A percentile compares a stretch with the other conserved stretches of the same genome.
Conservation (phyloP, 345 rosid genomes). For the Pugionium dolabratum region DNA sequence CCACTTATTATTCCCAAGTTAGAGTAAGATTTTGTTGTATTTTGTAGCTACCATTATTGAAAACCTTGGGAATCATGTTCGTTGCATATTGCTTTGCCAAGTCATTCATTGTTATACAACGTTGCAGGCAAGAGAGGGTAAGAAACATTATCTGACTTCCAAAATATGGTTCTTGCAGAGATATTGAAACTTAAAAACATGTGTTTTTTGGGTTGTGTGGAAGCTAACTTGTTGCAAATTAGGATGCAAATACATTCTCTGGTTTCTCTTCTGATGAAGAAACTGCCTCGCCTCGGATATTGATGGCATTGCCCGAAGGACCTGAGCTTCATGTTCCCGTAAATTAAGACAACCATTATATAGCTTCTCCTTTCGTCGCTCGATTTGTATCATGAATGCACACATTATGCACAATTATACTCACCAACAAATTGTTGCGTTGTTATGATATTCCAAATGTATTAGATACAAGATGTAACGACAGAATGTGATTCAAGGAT, state of each 20-base stretch:
- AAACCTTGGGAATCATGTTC: slow-evolving; percentile 66
- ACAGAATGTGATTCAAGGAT: too few relatives aligned
- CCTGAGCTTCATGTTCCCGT: slow-evolving; percentile 16
- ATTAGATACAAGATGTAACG: too few relatives aligned
- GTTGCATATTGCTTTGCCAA: slow-evolving; percentile 59
- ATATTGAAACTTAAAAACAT: neutral
- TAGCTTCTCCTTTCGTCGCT: too few relatives aligned
- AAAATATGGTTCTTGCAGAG: neutral
- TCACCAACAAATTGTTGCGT: too few relatives aligned
- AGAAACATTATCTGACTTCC: slow-evolving; percentile 6
- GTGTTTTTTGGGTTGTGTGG: neutral
- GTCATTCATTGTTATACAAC: slow-evolving; percentile 52
- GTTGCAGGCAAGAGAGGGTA: slow-evolving; percentile 45
- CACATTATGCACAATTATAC: too few relatives aligned
- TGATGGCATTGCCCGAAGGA: slow-evolving; percentile 9
- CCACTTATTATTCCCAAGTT: neutral
- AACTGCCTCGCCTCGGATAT: slow-evolving; percentile 12
- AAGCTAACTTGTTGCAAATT: neutral
- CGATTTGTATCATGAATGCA: too few relatives aligned
- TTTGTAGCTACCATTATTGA: slow-evolving; percentile 56
- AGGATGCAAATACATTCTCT: slow-evolving; percentile 21
- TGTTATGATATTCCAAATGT: too few relatives aligned
- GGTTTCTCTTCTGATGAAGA: slow-evolving; percentile 38
- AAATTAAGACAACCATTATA: neutral
- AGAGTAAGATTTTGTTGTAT: neutral